Evolutionary conservation across 2,329 filamentous ascomycete species (phyloP).

Genomic region (Colletotrichum higginsianum): DNA sequence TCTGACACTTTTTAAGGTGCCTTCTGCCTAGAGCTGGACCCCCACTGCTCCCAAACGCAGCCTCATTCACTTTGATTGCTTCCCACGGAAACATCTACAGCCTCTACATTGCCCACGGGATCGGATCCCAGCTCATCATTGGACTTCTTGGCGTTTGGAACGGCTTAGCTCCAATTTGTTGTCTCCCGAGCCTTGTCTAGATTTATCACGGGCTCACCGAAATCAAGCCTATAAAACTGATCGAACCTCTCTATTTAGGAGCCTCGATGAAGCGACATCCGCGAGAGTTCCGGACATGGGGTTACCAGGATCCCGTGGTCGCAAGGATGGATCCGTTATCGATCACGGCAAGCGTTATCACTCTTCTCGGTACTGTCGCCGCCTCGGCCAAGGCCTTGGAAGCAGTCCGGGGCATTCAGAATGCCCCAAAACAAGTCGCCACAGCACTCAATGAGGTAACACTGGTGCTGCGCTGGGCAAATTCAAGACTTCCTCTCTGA

Average conservation of each 20-base stretch:
- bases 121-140: not conserved
- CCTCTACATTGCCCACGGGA: not conserved
- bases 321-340: constrained; percentile 9
- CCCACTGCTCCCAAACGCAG: not conserved
- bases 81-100: not conserved
- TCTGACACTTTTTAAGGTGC: not conserved
- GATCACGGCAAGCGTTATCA: constrained; percentile 11
- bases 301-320: not conserved
- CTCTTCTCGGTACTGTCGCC: not conserved
- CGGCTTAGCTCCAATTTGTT: not conserved
- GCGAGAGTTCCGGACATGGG: not conserved
- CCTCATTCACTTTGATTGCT: not conserved
- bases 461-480: no score
- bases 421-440: not conserved
- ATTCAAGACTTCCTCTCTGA: not conserved
- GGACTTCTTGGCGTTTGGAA: not conserved
- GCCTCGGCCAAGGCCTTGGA: constrained; percentile 3
- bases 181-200: not conserved
- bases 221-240: not conserved
- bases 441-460: constrained; percentile 5
- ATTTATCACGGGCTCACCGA: not conserved
- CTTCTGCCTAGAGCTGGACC: not conserved
- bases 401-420: not conserved
- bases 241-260: not conserved
- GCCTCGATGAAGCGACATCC: not conserved